phyloP scores from a whole-genome alignment of 257 asterid genomes.

The Solanum ossicruentum region DNA sequence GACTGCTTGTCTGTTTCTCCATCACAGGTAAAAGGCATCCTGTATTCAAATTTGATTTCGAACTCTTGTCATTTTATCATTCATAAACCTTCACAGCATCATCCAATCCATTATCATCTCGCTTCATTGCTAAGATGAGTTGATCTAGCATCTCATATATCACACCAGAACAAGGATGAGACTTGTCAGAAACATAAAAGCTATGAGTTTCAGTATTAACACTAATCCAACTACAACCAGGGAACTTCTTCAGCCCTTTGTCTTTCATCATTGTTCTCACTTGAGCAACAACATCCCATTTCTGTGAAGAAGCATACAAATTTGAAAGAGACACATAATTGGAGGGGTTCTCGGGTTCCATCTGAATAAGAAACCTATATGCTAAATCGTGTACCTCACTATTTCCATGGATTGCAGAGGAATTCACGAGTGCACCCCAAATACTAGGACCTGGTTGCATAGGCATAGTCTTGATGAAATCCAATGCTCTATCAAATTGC shows the following conservation, averaged over 20 bases:
- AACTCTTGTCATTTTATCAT: slow-evolving; percentile 1
- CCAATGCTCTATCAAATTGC: slow-evolving; percentile 35
- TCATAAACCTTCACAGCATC: slow-evolving; percentile 18
- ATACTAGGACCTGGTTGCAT: slow-evolving; percentile 42
- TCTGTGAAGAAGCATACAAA: slow-evolving; percentile 42
- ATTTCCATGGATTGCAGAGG: slow-evolving; percentile 40
- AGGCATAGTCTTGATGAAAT: slow-evolving; percentile 38
- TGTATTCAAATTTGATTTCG: neutral
- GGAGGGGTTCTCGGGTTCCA: slow-evolving; percentile 51
- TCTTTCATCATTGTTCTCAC: slow-evolving; percentile 46
- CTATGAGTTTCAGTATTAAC: slow-evolving; percentile 33
- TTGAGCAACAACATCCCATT: slow-evolving; percentile 50
- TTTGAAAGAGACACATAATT: slow-evolving; percentile 58
- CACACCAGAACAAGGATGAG: slow-evolving; percentile 32
- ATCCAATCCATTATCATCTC: slow-evolving; percentile 22
- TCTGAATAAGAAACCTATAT: slow-evolving; percentile 27
- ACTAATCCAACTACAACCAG: slow-evolving; percentile 66
- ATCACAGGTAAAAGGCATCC: neutral
- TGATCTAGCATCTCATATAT: slow-evolving; percentile 33
- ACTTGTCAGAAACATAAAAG: slow-evolving; percentile 40
- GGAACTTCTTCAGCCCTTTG: slow-evolving; percentile 44
- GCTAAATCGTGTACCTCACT: slow-evolving; percentile 43
- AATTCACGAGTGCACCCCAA: slow-evolving; percentile 59
- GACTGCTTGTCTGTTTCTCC: neutral
- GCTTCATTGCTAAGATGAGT: slow-evolving; percentile 39